phyloP scores from a whole-genome alignment of 176 grass and related monocot species.

The Phyllostachys edulis region DNA sequence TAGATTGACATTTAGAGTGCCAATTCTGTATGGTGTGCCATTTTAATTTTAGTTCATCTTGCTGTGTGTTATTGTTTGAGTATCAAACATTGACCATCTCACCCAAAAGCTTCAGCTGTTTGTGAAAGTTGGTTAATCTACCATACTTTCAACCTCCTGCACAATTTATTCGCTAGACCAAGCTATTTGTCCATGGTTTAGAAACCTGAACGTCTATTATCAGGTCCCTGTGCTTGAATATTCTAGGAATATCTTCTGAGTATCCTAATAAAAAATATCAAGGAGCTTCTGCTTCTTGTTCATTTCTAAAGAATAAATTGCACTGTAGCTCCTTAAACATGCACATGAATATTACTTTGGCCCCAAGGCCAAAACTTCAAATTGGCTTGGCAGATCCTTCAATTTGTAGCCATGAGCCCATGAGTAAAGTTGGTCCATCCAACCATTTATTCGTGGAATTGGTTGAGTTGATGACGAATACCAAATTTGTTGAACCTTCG shows the following conservation, averaged over 20 bases:
- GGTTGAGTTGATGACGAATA: background rate
- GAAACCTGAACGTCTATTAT: background rate
- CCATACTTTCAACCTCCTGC: background rate
- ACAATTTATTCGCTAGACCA: background rate
- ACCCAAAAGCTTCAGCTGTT: background rate
- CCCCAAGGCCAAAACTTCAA: background rate
- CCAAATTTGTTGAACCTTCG: background rate
- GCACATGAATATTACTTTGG: background rate
- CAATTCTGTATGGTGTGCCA: conserved; percentile 1
- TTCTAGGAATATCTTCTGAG: background rate
- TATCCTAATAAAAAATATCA: background rate
- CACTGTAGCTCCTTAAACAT: background rate
- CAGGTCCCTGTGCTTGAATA: background rate
- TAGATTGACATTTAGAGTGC: background rate
- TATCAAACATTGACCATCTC: background rate
- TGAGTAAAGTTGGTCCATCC: background rate
- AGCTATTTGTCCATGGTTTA: background rate
- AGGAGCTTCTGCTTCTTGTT: background rate
- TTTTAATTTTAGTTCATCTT: conserved; percentile 7
- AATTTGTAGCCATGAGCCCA: conserved; percentile 8
- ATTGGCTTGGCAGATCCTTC: background rate
- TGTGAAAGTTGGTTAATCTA: background rate
- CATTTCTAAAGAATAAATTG: background rate
- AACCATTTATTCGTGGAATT: background rate
- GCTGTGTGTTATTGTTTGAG: background rate